Conservation (phyloP, 495 filamentous ascomycete species). For the Rusavskia elegans region DNA sequence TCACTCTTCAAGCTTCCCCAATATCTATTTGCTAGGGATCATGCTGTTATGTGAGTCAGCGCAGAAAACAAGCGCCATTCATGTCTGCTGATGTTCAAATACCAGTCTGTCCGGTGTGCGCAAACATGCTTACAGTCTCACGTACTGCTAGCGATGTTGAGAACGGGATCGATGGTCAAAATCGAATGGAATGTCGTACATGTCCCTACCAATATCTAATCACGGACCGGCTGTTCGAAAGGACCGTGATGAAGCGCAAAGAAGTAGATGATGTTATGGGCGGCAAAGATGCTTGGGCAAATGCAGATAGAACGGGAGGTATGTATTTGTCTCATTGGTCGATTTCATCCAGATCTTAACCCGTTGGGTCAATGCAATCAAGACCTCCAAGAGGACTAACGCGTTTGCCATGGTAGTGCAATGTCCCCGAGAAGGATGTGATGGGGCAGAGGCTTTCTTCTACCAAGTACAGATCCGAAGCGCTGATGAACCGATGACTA, state of each 20-base stretch:
- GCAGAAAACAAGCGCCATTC: no score
- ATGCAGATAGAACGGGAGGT: conserved; percentile 66
- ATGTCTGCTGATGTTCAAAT: background rate
- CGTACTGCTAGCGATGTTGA: conserved; percentile 33
- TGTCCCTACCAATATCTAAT: conserved; percentile 81
- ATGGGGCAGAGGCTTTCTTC: conserved; percentile 69
- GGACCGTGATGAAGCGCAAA: conserved; percentile 54
- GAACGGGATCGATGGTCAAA: conserved; percentile 31
- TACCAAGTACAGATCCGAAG: conserved; percentile 95
- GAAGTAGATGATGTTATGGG: conserved; percentile 88
- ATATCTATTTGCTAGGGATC: background rate
- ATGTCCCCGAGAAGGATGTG: conserved; percentile 62
- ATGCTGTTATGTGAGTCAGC: background rate
- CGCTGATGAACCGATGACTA: conserved; percentile 97
- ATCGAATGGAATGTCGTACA: conserved; percentile 80
- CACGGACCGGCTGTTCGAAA: conserved; percentile 56
- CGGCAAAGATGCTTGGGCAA: conserved; percentile 72
- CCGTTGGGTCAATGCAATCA: no score
- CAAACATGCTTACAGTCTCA: conserved; percentile 31
- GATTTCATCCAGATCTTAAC: no score
- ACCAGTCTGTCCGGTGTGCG: background rate
- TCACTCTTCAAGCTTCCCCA: background rate
- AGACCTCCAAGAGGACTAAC: background rate
- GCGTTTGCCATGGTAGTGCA: conserved; percentile 32
- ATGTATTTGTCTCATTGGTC: conserved; percentile 7